phyloP scores from a whole-genome alignment of 2,329 filamentous ascomycete species.

The Paraphaeosphaeria minitans region DNA sequence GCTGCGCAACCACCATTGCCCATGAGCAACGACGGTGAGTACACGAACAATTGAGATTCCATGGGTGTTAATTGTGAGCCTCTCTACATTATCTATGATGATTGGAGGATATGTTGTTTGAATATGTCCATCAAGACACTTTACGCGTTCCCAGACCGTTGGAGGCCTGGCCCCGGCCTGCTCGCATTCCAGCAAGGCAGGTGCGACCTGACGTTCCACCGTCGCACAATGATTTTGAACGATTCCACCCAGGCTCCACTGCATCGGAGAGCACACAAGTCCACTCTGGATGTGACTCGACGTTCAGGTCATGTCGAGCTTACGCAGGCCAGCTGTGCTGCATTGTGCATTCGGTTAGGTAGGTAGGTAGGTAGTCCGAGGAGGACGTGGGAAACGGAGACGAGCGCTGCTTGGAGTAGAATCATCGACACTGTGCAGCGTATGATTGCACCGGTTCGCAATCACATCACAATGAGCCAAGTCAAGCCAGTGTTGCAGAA shows the following conservation, averaged over 20 bases:
- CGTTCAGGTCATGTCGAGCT: background rate
- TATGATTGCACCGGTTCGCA: background rate
- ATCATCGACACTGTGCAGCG: background rate
- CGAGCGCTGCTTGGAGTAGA: background rate
- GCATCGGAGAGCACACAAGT: background rate
- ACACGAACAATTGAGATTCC: background rate
- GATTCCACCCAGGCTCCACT: background rate
- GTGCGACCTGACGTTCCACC: constrained; percentile 4
- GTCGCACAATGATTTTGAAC: constrained; percentile 1
- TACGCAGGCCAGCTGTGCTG: constrained; percentile 6
- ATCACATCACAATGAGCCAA: background rate
- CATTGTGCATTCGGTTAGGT: background rate
- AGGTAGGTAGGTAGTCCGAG: no score
- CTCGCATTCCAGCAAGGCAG: background rate
- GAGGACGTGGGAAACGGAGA: background rate
- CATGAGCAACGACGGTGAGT: background rate
- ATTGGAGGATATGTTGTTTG: background rate
- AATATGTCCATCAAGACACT: background rate
- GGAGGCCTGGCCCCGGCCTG: background rate
- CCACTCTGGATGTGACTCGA: background rate
- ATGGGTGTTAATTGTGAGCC: background rate
- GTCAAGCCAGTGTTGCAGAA: background rate
- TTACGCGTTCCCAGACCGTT: background rate
- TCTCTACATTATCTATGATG: background rate
- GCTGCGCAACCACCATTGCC: constrained; percentile 15